Conservation (phyloP, 2,329 filamentous ascomycete genomes). For the Reticulascus tulasneorum region DNA sequence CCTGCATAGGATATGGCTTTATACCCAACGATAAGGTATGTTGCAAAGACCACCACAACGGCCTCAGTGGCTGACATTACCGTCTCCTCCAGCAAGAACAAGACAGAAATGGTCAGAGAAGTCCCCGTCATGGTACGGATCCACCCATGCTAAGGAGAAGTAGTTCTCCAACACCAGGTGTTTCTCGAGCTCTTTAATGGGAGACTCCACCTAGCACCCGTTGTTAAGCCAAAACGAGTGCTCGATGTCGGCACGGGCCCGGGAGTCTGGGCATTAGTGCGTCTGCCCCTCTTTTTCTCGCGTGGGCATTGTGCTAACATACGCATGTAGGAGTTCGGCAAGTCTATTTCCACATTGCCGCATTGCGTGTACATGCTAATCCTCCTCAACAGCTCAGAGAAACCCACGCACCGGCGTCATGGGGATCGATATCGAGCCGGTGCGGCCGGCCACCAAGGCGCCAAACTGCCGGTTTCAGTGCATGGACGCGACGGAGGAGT, state of each 20-base stretch:
- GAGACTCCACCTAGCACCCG: constrained; percentile 22
- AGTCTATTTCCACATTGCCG: constrained; percentile 6
- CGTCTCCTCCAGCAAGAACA: constrained; percentile 24
- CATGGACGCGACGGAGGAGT: constrained; percentile 22
- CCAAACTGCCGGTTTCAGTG: constrained; percentile 25
- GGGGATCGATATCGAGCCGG: constrained; percentile 26
- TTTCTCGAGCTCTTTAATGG: constrained; percentile 23
- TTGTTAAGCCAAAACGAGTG: constrained; percentile 19
- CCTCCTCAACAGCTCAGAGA: constrained; percentile 14
- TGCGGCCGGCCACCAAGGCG: constrained; percentile 18
- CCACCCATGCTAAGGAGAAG: constrained; percentile 3
- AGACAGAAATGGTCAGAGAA: constrained; percentile 22
- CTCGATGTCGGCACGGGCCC: constrained; percentile 25
- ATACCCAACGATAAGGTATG: no score
- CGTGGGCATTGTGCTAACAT: constrained; percentile 7
- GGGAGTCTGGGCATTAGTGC: constrained; percentile 24
- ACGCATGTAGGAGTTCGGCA: constrained; percentile 18
- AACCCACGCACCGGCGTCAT: constrained; percentile 22
- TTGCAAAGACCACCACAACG: no score
- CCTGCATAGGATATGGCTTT: no score
- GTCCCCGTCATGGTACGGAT: background rate
- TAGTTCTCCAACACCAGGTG: constrained; percentile 24
- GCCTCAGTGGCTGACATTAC: no score
- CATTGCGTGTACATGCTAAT: background rate
- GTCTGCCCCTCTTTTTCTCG: constrained; percentile 6